These are phyloP conservation scores for Botryotinia convoluta DNA, from an alignment of 2,329 filamentous ascomycete genomes.

Conservation along the genomic window DNA sequence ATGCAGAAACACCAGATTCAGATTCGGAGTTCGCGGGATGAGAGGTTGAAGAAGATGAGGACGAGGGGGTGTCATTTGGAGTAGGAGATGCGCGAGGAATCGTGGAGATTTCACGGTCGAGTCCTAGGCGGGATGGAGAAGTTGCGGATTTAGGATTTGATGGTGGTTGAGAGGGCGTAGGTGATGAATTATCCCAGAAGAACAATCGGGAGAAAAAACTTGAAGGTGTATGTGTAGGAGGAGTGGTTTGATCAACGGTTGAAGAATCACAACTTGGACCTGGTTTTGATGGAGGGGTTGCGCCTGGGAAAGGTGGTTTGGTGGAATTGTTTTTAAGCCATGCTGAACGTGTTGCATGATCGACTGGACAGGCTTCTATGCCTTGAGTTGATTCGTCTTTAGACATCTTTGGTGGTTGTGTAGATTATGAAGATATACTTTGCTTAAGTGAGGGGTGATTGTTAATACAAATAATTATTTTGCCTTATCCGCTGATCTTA, in stretches of 20 bases:
- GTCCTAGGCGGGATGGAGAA: constrained; percentile 62
- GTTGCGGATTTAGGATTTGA: constrained; percentile 67
- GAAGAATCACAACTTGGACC: constrained; percentile 40
- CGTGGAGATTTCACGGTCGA: constrained; percentile 70
- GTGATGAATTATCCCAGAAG: constrained; percentile 16
- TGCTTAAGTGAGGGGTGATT: neutral
- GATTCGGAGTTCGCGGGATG: constrained; percentile 70
- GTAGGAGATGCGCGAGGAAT: constrained; percentile 64
- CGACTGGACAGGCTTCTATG: constrained; percentile 71
- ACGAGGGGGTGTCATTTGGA: constrained; percentile 38
- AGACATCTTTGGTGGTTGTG: constrained; percentile 28
- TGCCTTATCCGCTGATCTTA: neutral
- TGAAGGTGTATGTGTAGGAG: constrained; percentile 31
- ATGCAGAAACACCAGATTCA: constrained; percentile 66
- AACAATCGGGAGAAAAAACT: constrained; percentile 28
- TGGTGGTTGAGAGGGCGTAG: constrained; percentile 45
- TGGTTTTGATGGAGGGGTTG: constrained; percentile 34
- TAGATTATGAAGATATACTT: neutral
- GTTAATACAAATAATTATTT: constrained; percentile 7
- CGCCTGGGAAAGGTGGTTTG: constrained; percentile 32
- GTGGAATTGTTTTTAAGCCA: constrained; percentile 60
- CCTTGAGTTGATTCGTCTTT: constrained; percentile 35
- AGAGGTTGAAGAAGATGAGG: constrained; percentile 29
- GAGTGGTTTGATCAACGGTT: constrained; percentile 41
- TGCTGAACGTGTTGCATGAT: constrained; percentile 81